Evolutionary conservation across 2,329 filamentous ascomycete species (phyloP), one percentile per base, ranked within the genome.

Genomic region (Samsoniella hepiali): DNA sequence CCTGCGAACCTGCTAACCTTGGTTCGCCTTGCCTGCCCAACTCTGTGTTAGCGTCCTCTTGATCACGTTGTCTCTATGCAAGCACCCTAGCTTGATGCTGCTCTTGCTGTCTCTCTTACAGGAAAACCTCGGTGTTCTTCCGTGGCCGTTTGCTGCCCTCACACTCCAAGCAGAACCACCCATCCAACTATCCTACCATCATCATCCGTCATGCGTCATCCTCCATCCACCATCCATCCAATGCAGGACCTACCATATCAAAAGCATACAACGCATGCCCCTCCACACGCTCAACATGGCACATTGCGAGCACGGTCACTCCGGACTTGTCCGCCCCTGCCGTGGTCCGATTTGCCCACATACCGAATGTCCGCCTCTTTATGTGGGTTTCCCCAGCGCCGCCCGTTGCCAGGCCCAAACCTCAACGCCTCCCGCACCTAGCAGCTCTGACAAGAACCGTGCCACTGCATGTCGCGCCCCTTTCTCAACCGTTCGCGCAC

Each of bases 391-490:
- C 59, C 59, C 53, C 53, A 63, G 51, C 36, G 32, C 42, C 42
- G 50, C 59, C 51, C 50, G 58, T 56, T 56, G 51, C 36, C 57
- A 51, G 34, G 38, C 27, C 31, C 45, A 59, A 50, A 59, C 51
- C 44, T 17, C 51, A 62, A 62, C 60, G 60, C 60, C 53, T 63
- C 60, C 60, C 53, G 60, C 44, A 38, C 36, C 34, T 15, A 55
- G 49, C 60, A 63, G 51, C 57, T 63, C 53, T 56, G 51, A 56
- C 59, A 62, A 49, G 32, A 49, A 32, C 42, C 50, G 59, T 55
- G 51, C 59, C 51, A 59, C 13, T 59, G 56, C 45, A 38, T 50
- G 56, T 32, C 31, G 57, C 27, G 49, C 55, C 31, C 22, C 47
- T 49, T 50, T 51, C 11, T 31, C n/a, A 27, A 49, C 45, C 47